These are phyloP conservation scores for Ogataea naganishii DNA, from an alignment of 805 yeast genomes.

Conservation along the genomic window DNA sequence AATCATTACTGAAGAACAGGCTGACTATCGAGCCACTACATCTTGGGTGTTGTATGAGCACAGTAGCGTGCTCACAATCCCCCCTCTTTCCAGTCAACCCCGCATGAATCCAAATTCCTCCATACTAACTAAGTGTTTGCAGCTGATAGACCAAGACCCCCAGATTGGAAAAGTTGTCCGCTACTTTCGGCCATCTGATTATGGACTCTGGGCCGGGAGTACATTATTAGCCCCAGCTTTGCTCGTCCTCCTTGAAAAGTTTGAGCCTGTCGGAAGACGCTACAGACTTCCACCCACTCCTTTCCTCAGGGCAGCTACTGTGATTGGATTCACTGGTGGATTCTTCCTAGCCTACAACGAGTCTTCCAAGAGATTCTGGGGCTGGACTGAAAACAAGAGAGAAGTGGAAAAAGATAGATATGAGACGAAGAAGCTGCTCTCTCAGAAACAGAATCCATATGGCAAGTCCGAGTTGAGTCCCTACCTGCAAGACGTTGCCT, in stretches of 20 bases:
- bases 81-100: too few relatives aligned
- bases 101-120: too few relatives aligned
- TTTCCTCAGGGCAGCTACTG: conserved; percentile 48
- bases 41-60: too few relatives aligned
- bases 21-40: too few relatives aligned
- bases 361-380: conserved; percentile 68
- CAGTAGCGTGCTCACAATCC: too few relatives aligned
- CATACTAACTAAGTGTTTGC: too few relatives aligned
- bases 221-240: conserved; percentile 43
- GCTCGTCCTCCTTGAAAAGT: conserved; percentile 33
- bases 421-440: conserved; percentile 59
- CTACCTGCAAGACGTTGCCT: conserved; percentile 65
- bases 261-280: conserved; percentile 39
- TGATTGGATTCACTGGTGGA: conserved; percentile 66
- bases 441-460: conserved; percentile 59
- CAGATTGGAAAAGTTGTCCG: conserved; percentile 62
- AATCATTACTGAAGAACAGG: too few relatives aligned
- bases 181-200: conserved; percentile 65
- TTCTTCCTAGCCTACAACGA: conserved; percentile 61
- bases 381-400: conserved; percentile 60
- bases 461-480: conserved; percentile 57
- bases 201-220: conserved; percentile 37
- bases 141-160: conserved; percentile 74
- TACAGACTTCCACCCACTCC: conserved; percentile 44
- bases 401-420: conserved; percentile 69